phyloP scores from a whole-genome alignment of 2,329 filamentous ascomycete species.

The Dactylella cylindrospora region DNA sequence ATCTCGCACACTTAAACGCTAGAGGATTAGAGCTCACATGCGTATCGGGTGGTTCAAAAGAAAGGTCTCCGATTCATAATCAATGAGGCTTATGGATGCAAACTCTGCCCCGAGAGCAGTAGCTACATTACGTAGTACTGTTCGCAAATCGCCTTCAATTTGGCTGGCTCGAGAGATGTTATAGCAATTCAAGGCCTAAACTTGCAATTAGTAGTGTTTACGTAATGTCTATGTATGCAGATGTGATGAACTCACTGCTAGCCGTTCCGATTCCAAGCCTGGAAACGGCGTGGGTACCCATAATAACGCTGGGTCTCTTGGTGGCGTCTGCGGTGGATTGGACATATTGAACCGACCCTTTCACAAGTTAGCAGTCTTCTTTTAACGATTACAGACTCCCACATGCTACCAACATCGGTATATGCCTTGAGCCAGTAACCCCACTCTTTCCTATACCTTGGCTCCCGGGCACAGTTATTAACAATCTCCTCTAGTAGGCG shows the following conservation, averaged over 20 bases:
- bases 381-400: no score
- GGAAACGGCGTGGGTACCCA: constrained; percentile 39
- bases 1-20: not conserved
- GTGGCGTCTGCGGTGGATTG: constrained; percentile 51
- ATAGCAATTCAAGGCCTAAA: constrained; percentile 22
- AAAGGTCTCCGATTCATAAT: constrained; percentile 50
- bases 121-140: constrained; percentile 21
- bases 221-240: not conserved
- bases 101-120: constrained; percentile 32
- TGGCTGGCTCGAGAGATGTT: constrained; percentile 16
- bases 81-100: constrained; percentile 51
- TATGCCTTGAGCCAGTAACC: constrained; percentile 41
- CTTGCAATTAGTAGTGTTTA: not conserved
- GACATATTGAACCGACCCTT: constrained; percentile 51
- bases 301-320: constrained; percentile 46
- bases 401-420: constrained; percentile 15
- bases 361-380: not conserved
- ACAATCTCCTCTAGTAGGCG: constrained; percentile 36
- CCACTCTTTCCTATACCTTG: constrained; percentile 30
- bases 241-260: constrained; percentile 2
- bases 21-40: constrained; percentile 13
- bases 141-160: constrained; percentile 33
- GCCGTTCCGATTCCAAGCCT: constrained; percentile 15
- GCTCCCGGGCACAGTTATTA: constrained; percentile 26
- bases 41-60: constrained; percentile 40